These are phyloP conservation scores for Xylaria acuta DNA, from an alignment of 495 filamentous ascomycete genomes.

Conservation along the genomic window DNA sequence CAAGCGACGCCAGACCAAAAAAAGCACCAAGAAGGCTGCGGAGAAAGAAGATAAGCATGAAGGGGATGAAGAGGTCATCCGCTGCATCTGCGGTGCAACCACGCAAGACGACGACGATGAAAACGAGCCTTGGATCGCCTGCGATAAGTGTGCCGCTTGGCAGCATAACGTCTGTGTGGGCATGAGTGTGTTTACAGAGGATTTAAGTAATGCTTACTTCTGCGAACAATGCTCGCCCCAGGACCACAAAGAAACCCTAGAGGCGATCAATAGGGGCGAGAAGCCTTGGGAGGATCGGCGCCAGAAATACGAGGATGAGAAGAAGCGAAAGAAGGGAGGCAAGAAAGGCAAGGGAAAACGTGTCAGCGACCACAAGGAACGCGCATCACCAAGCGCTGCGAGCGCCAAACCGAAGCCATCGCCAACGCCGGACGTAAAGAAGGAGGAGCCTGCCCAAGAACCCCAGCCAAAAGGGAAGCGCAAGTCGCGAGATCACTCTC, in stretches of 20 bases:
- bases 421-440: slow-evolving; percentile 50
- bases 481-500: slow-evolving; percentile 42
- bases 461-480: slow-evolving; percentile 44
- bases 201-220: slow-evolving; percentile 79
- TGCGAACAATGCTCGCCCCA: slow-evolving; percentile 90
- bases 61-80: slow-evolving; percentile 70
- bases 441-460: slow-evolving; percentile 41
- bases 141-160: slow-evolving; percentile 90
- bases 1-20: slow-evolving; percentile 66
- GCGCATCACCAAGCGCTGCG: slow-evolving; percentile 43
- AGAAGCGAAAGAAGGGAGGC: slow-evolving; percentile 55
- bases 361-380: slow-evolving; percentile 56
- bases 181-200: slow-evolving; percentile 74
- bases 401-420: slow-evolving; percentile 41
- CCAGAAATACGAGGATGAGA: slow-evolving; percentile 58
- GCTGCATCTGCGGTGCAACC: slow-evolving; percentile 90
- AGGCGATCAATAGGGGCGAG: slow-evolving; percentile 76
- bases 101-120: slow-evolving; percentile 83
- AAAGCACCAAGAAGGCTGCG: slow-evolving; percentile 59
- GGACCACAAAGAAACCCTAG: slow-evolving; percentile 76
- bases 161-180: slow-evolving; percentile 97
- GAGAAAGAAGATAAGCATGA: slow-evolving; percentile 69
- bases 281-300: slow-evolving; percentile 81
- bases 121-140: slow-evolving; percentile 85
- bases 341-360: slow-evolving; percentile 60